phyloP scores from a whole-genome alignment of 2,329 filamentous ascomycete genomes.

The Drechslerella coelobrocha region DNA sequence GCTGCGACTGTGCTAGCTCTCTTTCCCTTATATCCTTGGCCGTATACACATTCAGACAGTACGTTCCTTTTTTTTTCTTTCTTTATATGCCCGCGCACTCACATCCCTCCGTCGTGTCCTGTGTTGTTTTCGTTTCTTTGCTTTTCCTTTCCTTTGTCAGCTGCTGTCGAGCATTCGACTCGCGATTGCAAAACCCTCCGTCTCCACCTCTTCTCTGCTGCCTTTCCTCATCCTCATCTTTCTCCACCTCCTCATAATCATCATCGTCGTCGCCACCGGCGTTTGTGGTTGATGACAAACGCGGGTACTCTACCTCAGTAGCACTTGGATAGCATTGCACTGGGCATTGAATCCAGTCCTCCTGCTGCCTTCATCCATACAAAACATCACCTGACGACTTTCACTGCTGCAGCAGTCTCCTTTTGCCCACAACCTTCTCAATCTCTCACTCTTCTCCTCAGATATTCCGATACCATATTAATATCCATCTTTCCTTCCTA shows the following conservation, averaged over 20 bases:
- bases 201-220: constrained; percentile 2
- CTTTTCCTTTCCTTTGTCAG: constrained; percentile 1
- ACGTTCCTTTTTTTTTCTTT: too few relatives aligned
- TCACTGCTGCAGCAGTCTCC: background rate
- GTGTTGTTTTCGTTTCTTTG: too few relatives aligned
- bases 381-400: background rate
- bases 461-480: background rate
- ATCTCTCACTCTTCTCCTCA: background rate
- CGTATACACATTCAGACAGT: too few relatives aligned
- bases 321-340: background rate
- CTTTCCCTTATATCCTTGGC: background rate
- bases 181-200: background rate
- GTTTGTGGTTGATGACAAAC: background rate
- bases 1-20: constrained; percentile 5
- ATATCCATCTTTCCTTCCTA: too few relatives aligned
- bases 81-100: too few relatives aligned
- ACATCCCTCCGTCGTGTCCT: too few relatives aligned
- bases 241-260: background rate
- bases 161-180: background rate
- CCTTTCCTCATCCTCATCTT: background rate
- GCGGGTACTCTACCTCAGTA: background rate
- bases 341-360: too few relatives aligned
- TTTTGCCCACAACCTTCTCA: background rate
- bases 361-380: too few relatives aligned
- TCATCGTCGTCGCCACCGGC: background rate